Evolutionary conservation across 441 rosid genomes (phyloP).

Genomic region (Rhodomyrtus psidioides): DNA sequence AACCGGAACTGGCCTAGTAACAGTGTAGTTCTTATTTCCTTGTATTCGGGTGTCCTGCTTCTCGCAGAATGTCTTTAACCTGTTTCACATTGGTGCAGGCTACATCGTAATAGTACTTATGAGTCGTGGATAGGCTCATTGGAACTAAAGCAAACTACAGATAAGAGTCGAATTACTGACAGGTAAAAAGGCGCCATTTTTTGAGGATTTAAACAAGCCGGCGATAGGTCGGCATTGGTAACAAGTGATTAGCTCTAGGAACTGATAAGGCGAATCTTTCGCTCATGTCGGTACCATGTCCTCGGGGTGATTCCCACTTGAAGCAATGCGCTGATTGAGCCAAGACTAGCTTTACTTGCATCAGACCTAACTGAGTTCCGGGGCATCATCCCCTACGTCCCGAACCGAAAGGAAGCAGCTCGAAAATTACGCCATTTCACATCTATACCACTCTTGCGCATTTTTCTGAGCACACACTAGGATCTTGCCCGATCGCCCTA

Average conservation of each 20-base stretch:
- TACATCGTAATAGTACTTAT: neutral
- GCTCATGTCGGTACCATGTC: neutral
- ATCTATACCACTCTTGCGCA: neutral
- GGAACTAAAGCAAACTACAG: neutral
- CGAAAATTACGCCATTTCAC: neutral
- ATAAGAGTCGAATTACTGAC: neutral
- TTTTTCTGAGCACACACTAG: neutral
- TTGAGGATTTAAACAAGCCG: neutral
- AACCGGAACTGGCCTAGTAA: neutral
- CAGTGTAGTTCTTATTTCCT: neutral
- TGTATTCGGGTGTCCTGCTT: neutral
- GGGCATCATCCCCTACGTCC: slow-evolving; percentile 1
- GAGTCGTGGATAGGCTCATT: neutral
- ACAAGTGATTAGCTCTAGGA: neutral
- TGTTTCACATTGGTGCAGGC: neutral
- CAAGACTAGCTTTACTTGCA: neutral
- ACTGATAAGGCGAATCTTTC: neutral
- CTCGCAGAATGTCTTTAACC: neutral
- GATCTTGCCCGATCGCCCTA: slow-evolving; percentile 2
- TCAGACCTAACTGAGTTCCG: neutral
- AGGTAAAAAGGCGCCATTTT: neutral
- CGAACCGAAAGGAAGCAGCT: neutral
- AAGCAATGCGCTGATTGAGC: slow-evolving; percentile 6
- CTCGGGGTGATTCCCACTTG: neutral
- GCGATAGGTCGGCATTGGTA: neutral